Conservation (phyloP, 2,329 filamentous ascomycete species). For the Scolecobasidium constrictum region DNA sequence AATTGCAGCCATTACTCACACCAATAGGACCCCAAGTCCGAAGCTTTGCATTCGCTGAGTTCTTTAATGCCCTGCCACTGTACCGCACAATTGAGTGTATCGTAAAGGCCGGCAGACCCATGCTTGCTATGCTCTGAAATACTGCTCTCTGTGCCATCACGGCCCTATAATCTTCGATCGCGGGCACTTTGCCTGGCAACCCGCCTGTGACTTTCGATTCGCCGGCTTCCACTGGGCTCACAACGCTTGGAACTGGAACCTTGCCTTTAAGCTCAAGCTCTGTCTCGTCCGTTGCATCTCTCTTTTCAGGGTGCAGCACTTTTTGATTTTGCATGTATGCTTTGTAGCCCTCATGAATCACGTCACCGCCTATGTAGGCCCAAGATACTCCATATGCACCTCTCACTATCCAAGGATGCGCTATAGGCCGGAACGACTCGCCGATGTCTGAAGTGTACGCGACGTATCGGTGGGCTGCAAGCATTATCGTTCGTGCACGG, state of each 20-base stretch:
- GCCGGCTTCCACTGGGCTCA: constrained; percentile 17
- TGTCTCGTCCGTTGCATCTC: constrained; percentile 32
- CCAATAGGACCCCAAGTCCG: constrained; percentile 88
- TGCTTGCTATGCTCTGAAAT: constrained; percentile 83
- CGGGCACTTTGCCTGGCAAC: constrained; percentile 43
- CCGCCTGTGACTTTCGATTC: constrained; percentile 5
- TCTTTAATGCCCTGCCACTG: constrained; percentile 75
- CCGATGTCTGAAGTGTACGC: constrained; percentile 96
- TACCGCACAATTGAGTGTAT: constrained; percentile 91
- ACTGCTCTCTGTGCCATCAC: constrained; percentile 86
- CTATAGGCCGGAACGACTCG: constrained; percentile 88
- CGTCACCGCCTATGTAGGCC: constrained; percentile 85
- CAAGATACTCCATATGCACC: constrained; percentile 84
- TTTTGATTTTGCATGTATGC: constrained; percentile 81
- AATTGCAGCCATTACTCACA: constrained; percentile 39
- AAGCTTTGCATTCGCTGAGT: constrained; percentile 61
- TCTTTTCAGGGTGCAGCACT: constrained; percentile 52
- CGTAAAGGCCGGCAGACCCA: constrained; percentile 88
- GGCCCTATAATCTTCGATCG: constrained; percentile 79
- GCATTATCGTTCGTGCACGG: constrained; percentile 73
- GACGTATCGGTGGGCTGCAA: constrained; percentile 88
- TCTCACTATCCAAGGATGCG: constrained; percentile 72
- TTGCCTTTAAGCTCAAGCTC: constrained; percentile 10
- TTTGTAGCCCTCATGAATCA: constrained; percentile 89
- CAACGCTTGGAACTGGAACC: constrained; percentile 13